These are phyloP conservation scores for Tephrocybe sp. DNA, from an alignment of 768 basidiomycete species.

Conservation along the genomic window DNA sequence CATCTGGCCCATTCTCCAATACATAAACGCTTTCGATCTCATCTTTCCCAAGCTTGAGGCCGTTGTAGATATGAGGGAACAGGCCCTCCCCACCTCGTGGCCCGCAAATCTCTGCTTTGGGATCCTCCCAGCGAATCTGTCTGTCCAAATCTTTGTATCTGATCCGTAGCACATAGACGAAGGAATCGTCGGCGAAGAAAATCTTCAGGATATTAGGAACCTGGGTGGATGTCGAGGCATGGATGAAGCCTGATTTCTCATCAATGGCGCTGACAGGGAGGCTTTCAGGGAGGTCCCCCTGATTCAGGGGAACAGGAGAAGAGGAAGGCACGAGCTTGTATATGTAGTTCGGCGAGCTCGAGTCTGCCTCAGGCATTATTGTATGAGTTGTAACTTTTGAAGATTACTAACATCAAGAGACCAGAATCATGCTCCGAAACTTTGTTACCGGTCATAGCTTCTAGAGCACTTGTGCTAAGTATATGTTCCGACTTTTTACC, in stretches of 20 bases:
- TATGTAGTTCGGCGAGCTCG: conserved; percentile 42
- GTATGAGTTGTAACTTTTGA: too few species aligned
- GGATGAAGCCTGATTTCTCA: conserved; percentile 43
- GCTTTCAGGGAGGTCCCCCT: conserved; percentile 33
- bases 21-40: conserved; percentile 42
- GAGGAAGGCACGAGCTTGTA: conserved; percentile 57
- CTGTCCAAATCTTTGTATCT: conserved; percentile 35
- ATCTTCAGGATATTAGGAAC: conserved; percentile 40
- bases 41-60: conserved; percentile 36
- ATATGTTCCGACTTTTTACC: too few species aligned
- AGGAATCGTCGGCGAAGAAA: conserved; percentile 41
- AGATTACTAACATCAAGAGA: too few species aligned
- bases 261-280: conserved; percentile 56
- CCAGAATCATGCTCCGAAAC: too few species aligned
- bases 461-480: neutral
- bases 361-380: neutral
- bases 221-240: conserved; percentile 51
- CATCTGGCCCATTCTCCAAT: conserved; percentile 22
- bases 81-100: conserved; percentile 42
- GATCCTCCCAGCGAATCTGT: conserved; percentile 48
- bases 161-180: conserved; percentile 43
- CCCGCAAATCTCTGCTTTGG: conserved; percentile 39
- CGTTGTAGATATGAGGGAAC: conserved; percentile 57
- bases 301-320: conserved; percentile 29
- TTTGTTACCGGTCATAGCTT: too few species aligned